These are phyloP conservation scores for Microdochium trichocladiopsis DNA, from an alignment of 2,329 filamentous ascomycete species.

Conservation along the genomic window DNA sequence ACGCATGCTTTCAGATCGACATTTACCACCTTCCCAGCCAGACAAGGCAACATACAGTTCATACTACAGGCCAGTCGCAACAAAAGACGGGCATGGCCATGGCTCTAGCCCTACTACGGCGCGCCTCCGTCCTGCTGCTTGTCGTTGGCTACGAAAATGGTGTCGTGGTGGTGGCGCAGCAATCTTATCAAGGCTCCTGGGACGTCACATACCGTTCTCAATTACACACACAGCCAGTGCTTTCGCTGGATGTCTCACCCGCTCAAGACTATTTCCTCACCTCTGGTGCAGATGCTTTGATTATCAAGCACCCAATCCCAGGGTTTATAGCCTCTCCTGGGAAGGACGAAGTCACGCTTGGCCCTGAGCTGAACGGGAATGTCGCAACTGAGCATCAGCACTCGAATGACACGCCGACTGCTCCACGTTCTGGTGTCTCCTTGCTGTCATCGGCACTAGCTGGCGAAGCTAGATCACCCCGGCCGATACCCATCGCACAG, in stretches of 20 bases:
- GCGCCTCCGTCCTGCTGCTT: constrained; percentile 47
- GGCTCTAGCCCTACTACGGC: constrained; percentile 60
- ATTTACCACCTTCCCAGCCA: constrained; percentile 78
- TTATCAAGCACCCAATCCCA: constrained; percentile 69
- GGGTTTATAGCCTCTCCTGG: constrained; percentile 3
- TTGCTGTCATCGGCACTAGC: constrained; percentile 20
- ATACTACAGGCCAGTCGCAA: constrained; percentile 27
- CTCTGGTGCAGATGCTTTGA: constrained; percentile 71
- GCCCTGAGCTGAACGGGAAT: constrained; percentile 1
- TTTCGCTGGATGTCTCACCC: constrained; percentile 60
- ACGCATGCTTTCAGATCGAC: too few species aligned
- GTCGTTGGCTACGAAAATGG: constrained; percentile 84
- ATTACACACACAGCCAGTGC: constrained; percentile 70
- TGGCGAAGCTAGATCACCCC: constrained; percentile 8
- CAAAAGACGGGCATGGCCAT: constrained; percentile 75
- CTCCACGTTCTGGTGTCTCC: constrained; percentile 9
- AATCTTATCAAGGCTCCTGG: constrained; percentile 37
- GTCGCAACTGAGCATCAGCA: too few species aligned
- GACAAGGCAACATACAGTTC: constrained; percentile 53
- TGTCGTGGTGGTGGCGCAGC: constrained; percentile 57
- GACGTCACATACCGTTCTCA: constrained; percentile 54
- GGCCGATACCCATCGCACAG: constrained; percentile 5
- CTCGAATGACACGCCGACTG: background rate
- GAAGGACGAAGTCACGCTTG: constrained; percentile 8
- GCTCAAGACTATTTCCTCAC: constrained; percentile 59